Evolutionary conservation across 2,329 filamentous ascomycete species (phyloP).

Genomic region (Plectosphaerella sp.): DNA sequence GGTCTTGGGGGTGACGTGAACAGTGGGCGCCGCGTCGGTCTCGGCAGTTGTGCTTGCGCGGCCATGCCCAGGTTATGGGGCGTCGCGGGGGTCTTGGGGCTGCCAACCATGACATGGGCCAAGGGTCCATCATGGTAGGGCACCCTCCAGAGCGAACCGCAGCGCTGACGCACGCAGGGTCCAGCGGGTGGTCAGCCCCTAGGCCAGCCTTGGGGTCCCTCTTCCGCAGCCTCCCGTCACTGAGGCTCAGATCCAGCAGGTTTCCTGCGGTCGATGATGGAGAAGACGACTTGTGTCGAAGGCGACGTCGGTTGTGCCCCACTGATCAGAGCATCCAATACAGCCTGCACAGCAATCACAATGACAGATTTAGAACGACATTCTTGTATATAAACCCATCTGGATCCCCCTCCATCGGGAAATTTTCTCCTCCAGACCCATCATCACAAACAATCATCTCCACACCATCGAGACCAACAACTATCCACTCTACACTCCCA

Average conservation of each 20-base stretch:
- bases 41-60: not conserved
- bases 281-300: too few relatives aligned
- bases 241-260: too few relatives aligned
- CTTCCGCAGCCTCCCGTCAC: too few relatives aligned
- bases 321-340: too few relatives aligned
- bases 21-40: not conserved
- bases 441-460: not conserved
- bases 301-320: too few relatives aligned
- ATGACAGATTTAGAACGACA: not conserved
- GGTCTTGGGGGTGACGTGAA: not conserved
- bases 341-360: not conserved
- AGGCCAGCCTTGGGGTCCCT: too few relatives aligned
- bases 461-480: not conserved
- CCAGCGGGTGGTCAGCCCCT: not conserved
- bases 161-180: not conserved
- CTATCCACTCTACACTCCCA: not conserved
- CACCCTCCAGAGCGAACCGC: not conserved
- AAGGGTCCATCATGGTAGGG: not conserved
- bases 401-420: not conserved
- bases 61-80: not conserved
- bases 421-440: not conserved
- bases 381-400: not conserved
- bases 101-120: not conserved
- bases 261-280: too few relatives aligned
- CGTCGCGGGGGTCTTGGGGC: not conserved